Evolutionary conservation across 75 land plant genomes (phyloP).

Genomic region (Selaginella moellendorffii): DNA sequence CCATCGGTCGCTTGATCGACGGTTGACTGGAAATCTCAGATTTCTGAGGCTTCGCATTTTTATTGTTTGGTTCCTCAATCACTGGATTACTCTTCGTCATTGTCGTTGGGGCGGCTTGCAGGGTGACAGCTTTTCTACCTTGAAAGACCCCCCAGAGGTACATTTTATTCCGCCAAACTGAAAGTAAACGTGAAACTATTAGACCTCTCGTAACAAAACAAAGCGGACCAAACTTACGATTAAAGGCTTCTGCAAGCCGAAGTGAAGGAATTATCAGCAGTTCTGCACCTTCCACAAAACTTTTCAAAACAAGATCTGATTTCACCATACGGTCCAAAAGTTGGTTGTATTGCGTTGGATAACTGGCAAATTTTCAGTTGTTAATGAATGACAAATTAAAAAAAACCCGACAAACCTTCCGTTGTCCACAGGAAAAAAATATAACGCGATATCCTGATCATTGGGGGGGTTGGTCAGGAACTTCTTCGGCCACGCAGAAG

Average conservation of each 20-base stretch:
- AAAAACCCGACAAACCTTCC: constrained; percentile 32
- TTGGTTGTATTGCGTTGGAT: constrained; percentile 40
- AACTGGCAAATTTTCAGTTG: constrained; percentile 21
- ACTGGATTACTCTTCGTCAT: too few relatives aligned
- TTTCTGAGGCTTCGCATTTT: too few relatives aligned
- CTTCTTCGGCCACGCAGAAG: constrained; percentile 46
- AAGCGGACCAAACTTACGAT: constrained; percentile 33
- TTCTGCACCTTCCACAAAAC: constrained; percentile 39
- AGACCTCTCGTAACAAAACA: not conserved
- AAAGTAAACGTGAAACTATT: not conserved
- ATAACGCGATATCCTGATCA: constrained; percentile 58
- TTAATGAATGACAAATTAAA: constrained; percentile 8
- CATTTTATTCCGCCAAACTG: not conserved
- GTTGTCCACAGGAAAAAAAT: constrained; percentile 63
- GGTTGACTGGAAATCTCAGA: too few relatives aligned
- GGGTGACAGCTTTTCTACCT: too few relatives aligned
- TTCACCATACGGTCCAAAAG: constrained; percentile 44
- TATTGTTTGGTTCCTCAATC: too few relatives aligned
- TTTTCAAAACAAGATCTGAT: constrained; percentile 53
- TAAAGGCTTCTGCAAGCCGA: constrained; percentile 36
- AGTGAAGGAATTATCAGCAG: constrained; percentile 60
- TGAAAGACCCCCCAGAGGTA: not conserved
- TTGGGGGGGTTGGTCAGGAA: constrained; percentile 30
- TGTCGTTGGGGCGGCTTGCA: too few relatives aligned
- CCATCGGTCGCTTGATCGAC: too few relatives aligned